Evolutionary conservation across 2,329 filamentous ascomycete genomes (phyloP).

Genomic region (Pseudocercospora crystallina): DNA sequence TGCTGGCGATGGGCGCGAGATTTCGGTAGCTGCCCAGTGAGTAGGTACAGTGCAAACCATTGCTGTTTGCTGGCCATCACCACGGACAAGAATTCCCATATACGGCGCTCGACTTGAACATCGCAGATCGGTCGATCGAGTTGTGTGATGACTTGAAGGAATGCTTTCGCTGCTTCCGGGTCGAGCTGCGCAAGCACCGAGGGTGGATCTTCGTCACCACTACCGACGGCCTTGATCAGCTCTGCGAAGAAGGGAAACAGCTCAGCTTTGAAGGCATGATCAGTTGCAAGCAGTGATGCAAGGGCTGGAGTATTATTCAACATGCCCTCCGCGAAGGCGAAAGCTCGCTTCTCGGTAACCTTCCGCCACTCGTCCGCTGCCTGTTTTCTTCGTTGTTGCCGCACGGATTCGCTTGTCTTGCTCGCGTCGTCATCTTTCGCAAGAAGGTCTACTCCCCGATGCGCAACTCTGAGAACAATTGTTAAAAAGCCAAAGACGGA

Average conservation of each 20-base stretch:
- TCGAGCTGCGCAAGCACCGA: conserved; percentile 91
- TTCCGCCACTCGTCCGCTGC: not conserved
- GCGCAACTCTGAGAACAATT: conserved; percentile 22
- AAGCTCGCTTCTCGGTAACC: conserved; percentile 11
- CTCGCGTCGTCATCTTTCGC: not conserved
- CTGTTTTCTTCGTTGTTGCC: not conserved
- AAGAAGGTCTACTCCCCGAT: conserved; percentile 11
- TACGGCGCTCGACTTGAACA: conserved; percentile 61
- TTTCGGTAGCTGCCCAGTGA: conserved; percentile 83
- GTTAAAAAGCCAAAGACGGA: conserved; percentile 19
- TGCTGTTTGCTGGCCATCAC: conserved; percentile 89
- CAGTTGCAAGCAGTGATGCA: conserved; percentile 26
- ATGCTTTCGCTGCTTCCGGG: conserved; percentile 76
- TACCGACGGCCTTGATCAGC: conserved; percentile 22
- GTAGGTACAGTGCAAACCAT: conserved; percentile 90
- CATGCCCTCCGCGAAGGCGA: conserved; percentile 16
- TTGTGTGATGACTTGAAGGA: conserved; percentile 73
- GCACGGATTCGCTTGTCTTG: not conserved
- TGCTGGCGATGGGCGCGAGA: conserved; percentile 58
- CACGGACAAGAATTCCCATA: conserved; percentile 84
- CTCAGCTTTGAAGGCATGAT: conserved; percentile 24
- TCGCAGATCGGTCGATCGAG: conserved; percentile 75
- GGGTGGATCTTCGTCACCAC: conserved; percentile 68
- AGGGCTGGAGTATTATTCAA: conserved; percentile 25
- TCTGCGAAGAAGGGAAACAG: conserved; percentile 24